Evolutionary conservation across 2,329 filamentous ascomycete species (phyloP), one percentile per base, ranked within the genome.

Genomic region (Chaetothyriales sp.): DNA sequence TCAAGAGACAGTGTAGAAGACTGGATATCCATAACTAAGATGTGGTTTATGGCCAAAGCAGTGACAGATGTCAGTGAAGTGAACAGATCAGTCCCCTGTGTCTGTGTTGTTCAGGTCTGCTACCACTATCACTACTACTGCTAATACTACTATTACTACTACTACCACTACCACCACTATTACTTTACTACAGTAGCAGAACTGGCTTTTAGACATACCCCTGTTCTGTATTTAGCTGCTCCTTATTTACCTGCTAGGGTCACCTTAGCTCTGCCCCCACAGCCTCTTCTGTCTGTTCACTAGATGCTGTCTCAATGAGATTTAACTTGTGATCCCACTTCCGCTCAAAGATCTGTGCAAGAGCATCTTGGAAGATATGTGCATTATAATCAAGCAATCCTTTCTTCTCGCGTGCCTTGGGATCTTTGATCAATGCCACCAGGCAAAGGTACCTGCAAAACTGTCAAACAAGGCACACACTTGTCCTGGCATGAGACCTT

Each of bases 311-410:
- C 32, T 39, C 32, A 39, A 15, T 39, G 2, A 15, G 10, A 39
- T 39, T 15, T 39, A 15, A 9, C 15, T 15, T 39, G 32, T 39
- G 32, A 39, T 39, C 32, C 32, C 32, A 39, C 32, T 39, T 39
- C 15, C 32, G 32, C 32, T 39, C 32, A 15, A 39, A 39, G 5
- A 39, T 39, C 32, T 39, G 9, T 15, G 32, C 32, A 39, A 39
- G 32, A 0, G 78, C 78, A 39, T 80, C 75, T 59, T 81, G 77
- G 58, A 82, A 78, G 1, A 79, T 74, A 46, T 77, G 73, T 39
- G 79, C 78, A 55, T 83, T 82, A 70, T 82, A 81, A 61, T 83
- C 79, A 54, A 83, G 79, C 47, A 82, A 65, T 0, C 76, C 76
- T 53, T 80, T 79, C 64, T 79, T 80, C 58, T 80, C 76, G 44